Conservation (phyloP, 1,139 yeast species). For the Lodderomyces theae region DNA sequence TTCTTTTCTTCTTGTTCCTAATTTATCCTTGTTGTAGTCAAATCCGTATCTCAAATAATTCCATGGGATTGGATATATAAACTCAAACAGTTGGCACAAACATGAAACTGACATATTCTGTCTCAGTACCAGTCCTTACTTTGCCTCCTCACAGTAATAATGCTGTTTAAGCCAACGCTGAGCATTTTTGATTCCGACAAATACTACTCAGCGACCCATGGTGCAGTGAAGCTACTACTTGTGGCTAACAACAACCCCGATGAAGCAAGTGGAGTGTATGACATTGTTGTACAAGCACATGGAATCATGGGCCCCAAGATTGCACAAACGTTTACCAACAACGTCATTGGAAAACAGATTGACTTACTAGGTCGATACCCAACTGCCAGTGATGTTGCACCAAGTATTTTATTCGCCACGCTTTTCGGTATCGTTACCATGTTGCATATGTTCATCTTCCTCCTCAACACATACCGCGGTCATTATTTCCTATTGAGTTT, state of each 20-base stretch:
- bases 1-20: neutral
- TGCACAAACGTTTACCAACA: slow-evolving; percentile 22
- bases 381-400: slow-evolving; percentile 24
- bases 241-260: slow-evolving; percentile 8
- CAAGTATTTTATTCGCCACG: slow-evolving; percentile 30
- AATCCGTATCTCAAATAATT: too few relatives aligned
- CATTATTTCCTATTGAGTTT: slow-evolving; percentile 34
- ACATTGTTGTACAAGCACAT: slow-evolving; percentile 18
- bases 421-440: slow-evolving; percentile 26
- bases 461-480: slow-evolving; percentile 30
- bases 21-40: too few relatives aligned
- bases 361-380: slow-evolving; percentile 40
- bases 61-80: too few relatives aligned
- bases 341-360: slow-evolving; percentile 21
- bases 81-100: too few relatives aligned
- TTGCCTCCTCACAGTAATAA: neutral
- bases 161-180: neutral
- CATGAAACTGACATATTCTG: too few relatives aligned
- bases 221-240: slow-evolving; percentile 5
- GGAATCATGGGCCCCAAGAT: slow-evolving; percentile 23
- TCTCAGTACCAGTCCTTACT: too few relatives aligned
- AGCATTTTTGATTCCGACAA: neutral
- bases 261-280: slow-evolving; percentile 9
- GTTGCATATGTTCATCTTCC: slow-evolving; percentile 27
- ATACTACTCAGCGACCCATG: slow-evolving; percentile 6